Conservation (phyloP, 805 yeast species). For the Metschnikowia henanensis region DNA sequence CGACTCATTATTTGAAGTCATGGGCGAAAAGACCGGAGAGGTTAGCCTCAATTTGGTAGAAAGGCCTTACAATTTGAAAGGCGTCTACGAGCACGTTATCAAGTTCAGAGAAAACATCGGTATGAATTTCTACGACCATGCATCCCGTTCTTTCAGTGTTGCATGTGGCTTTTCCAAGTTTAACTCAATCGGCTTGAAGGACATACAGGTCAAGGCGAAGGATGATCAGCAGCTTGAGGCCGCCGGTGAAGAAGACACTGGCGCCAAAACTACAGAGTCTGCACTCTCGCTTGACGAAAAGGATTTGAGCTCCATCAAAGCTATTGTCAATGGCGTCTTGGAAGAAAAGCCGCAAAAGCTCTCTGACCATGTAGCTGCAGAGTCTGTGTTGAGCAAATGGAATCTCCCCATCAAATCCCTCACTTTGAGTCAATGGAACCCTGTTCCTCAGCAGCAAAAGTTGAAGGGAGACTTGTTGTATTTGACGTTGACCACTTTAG, state of each 20-base stretch:
- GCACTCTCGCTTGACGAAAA: slow-evolving; percentile 26
- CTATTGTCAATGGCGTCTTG: slow-evolving; percentile 8
- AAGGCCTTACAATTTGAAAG: slow-evolving; percentile 58
- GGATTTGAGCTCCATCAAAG: slow-evolving; percentile 25
- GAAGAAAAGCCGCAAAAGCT: slow-evolving; percentile 7
- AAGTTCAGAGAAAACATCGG: slow-evolving; percentile 63
- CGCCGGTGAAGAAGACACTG: slow-evolving; percentile 9
- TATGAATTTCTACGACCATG: slow-evolving; percentile 47
- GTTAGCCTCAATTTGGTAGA: slow-evolving; percentile 49
- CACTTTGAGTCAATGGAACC: slow-evolving; percentile 78
- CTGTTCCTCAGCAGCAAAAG: slow-evolving; percentile 66
- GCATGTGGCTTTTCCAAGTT: slow-evolving; percentile 54
- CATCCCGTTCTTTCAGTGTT: slow-evolving; percentile 40
- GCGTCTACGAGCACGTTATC: slow-evolving; percentile 60
- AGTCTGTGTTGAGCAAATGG: slow-evolving; percentile 27
- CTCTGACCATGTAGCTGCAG: slow-evolving; percentile 24
- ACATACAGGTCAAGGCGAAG: slow-evolving; percentile 20
- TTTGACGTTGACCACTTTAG: slow-evolving; percentile 72
- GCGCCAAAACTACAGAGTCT: slow-evolving; percentile 9
- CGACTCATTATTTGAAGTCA: slow-evolving; percentile 25
- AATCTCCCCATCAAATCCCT: slow-evolving; percentile 56
- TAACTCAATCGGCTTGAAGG: slow-evolving; percentile 38
- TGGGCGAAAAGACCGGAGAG: slow-evolving; percentile 22
- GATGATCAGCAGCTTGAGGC: slow-evolving; percentile 5
- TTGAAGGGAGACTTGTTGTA: slow-evolving; percentile 79